A percentile compares a stretch with the other conserved stretches of the same genome.
Conservation (phyloP, 2,329 filamentous ascomycete species). For the Epichloe bromicola region DNA sequence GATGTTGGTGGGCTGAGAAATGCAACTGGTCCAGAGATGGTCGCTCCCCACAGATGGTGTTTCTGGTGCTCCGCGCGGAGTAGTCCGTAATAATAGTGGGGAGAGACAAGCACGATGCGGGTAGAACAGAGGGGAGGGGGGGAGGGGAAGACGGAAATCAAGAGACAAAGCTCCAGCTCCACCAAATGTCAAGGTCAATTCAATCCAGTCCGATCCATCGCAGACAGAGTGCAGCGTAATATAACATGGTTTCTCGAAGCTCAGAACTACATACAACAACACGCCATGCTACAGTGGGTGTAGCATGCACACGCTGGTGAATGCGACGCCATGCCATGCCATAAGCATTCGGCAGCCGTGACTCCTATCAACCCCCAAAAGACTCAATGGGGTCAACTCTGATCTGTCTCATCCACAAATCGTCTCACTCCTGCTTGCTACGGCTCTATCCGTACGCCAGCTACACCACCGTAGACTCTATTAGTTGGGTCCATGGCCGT, state of each 20-base stretch:
- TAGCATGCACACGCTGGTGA: background rate
- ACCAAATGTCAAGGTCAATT: no score
- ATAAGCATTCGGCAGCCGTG: background rate
- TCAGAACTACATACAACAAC: background rate
- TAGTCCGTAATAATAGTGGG: background rate
- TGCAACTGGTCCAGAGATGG: background rate
- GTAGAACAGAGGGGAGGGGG: no score
- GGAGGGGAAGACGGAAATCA: no score
- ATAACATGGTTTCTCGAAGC: background rate
- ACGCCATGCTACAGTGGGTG: no score
- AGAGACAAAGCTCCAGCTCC: no score
- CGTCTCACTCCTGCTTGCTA: background rate
- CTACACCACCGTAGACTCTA: no score
- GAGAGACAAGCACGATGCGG: background rate
- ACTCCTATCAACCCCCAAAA: background rate
- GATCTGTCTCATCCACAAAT: background rate
- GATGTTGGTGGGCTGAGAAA: background rate
- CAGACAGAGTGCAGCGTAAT: background rate
- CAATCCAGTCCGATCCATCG: no score
- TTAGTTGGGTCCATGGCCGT: background rate
- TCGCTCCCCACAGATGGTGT: background rate
- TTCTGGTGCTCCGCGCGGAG: background rate
- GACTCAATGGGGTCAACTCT: background rate
- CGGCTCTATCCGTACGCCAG: background rate
- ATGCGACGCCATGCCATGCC: background rate